A percentile compares a stretch with the other conserved stretches of the same genome.
Evolutionary conservation across 2,329 filamentous ascomycete species (phyloP).

Genomic region (Ambrosiella xylebori): DNA sequence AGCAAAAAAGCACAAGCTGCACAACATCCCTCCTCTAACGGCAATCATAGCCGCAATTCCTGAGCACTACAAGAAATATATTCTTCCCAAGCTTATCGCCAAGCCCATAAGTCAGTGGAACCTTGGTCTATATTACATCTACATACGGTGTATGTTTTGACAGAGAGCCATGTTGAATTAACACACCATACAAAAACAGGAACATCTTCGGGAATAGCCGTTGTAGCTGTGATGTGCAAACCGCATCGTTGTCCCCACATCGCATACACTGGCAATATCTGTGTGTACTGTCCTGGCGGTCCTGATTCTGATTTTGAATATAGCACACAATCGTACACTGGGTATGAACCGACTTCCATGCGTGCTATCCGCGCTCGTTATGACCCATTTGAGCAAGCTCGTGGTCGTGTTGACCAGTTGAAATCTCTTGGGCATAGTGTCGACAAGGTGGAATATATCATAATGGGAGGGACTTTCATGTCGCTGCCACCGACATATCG

Average conservation of each 20-base stretch:
- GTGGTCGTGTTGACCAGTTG: constrained; percentile 90
- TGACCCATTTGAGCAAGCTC: constrained; percentile 92
- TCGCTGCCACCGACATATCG: constrained; percentile 77
- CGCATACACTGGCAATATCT: constrained; percentile 96
- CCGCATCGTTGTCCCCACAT: constrained; percentile 96
- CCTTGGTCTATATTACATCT: background rate
- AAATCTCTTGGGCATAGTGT: constrained; percentile 91
- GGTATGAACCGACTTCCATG: constrained; percentile 98
- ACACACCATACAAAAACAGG: constrained; percentile 27
- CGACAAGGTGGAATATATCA: constrained; percentile 98
- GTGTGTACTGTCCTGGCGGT: constrained; percentile 93
- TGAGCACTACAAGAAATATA: constrained; percentile 99
- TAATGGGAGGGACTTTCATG: constrained; percentile 99
- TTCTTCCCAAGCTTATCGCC: constrained; percentile 84
- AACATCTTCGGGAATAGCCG: constrained; percentile 90
- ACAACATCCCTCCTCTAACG: constrained; percentile 75
- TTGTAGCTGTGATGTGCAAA: constrained; percentile 99
- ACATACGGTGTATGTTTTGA: no score
- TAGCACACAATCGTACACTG: constrained; percentile 95
- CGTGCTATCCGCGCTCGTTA: constrained; percentile 91
- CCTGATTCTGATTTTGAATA: constrained; percentile 99
- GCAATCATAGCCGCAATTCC: constrained; percentile 96
- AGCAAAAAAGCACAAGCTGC: constrained; percentile 81
- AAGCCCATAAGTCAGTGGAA: constrained; percentile 65
- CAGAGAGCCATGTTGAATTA: background rate